Base-by-base conservation (phyloP, 345 rosid genomes). In the Gossypium thurberi region DNA sequence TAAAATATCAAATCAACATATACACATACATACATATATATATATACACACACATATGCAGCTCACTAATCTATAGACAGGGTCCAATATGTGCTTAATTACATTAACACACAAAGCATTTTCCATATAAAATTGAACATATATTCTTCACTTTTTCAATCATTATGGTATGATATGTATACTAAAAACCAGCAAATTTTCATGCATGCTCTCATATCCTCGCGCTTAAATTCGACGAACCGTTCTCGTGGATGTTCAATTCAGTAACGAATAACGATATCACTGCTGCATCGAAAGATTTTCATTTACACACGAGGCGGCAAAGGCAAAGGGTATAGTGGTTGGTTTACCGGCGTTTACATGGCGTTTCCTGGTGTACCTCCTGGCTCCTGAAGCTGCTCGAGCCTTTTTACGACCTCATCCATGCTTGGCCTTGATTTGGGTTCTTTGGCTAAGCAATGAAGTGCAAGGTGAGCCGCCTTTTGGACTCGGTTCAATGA, bases 341-440 rank as follows among this genome's bases (percentile, higher is more conserved):
- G 65, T 28, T 12, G 37, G 62, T 79, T 51, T 77, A 71, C 44
- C 60, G 14, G 71, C 72, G 76, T 66, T 84, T 59, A 67, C 70
- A 37, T 56, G 79, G 60, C 65, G 75, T 60, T 81, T 33, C 40
- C 40, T 0, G 73, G 37, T 28, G 40, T 44, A 13, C 81, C 83
- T 77, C 75, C 86, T 18, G 69, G 74, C 70, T 83, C 87, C 71
- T 82, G 87, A 62, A 89, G 86, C 76, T 90, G 88, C 71, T 87
- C 90, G 6, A 94, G 79, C 61, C 73, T 78, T 70, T 80, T 82
- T 42, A 92, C 90, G 21, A 90, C 84, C 73, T 89, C 89, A 9
- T 79, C 84, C 97, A 94, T 90, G 77, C 60, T 80, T 6, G 97
- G 98, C 70, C 98, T 83, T 57, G 64, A 65, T 86, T 79, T 88